These are phyloP conservation scores for Corrigiola litoralis DNA, from an alignment of 179 eudicot genomes.

Conservation along the genomic window DNA sequence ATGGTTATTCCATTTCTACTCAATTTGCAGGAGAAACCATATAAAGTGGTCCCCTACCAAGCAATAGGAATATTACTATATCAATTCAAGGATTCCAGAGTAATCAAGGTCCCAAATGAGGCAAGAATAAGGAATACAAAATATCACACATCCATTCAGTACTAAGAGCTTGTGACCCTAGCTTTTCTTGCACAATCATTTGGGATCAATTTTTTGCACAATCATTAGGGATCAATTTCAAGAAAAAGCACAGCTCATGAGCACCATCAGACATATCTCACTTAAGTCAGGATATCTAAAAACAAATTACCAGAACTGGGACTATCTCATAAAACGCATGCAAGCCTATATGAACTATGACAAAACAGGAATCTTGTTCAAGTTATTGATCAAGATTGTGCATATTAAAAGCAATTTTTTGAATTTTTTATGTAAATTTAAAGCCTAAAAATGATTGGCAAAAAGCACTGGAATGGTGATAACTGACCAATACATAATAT, in stretches of 20 bases:
- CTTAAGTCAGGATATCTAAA: background rate
- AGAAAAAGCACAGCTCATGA: background rate
- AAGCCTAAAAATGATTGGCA: too few species aligned
- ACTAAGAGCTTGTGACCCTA: background rate
- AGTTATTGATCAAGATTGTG: background rate
- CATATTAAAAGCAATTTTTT: too few species aligned
- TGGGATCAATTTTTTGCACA: too few species aligned
- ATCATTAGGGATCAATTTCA: background rate
- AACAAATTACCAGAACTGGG: background rate
- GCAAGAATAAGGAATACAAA: background rate
- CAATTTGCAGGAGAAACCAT: conserved; percentile 9
- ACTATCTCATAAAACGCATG: background rate
- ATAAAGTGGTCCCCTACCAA: conserved; percentile 16
- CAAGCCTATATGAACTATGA: background rate
- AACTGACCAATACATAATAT: too few species aligned
- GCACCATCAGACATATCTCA: background rate
- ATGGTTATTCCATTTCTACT: background rate
- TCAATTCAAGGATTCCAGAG: background rate
- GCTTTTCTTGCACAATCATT: background rate
- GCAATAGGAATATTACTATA: conserved; percentile 12
- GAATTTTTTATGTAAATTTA: background rate
- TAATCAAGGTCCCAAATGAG: conserved; percentile 8
- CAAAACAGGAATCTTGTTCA: background rate
- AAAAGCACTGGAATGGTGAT: too few species aligned
- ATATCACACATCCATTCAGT: conserved; percentile 3